Conservation (phyloP, 2,329 filamentous ascomycete species). For the Phialophora chinensis region DNA sequence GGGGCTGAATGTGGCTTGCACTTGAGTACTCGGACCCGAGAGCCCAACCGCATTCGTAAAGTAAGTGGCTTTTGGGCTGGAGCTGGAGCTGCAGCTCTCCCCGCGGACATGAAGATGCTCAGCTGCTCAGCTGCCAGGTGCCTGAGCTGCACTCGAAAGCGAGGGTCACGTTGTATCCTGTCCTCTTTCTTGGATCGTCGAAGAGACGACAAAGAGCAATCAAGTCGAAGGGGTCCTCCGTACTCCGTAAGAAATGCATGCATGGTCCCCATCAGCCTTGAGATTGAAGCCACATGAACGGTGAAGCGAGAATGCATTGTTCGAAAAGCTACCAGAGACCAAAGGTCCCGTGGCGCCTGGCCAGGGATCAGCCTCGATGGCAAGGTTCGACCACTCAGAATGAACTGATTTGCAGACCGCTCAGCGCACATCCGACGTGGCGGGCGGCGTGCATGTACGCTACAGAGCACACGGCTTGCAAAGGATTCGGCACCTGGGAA, state of each 20-base stretch:
- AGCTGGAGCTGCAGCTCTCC: not conserved
- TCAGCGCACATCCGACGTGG: not conserved
- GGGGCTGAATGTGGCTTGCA: constrained; percentile 5
- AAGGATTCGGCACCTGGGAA: not conserved
- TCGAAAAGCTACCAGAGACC: not conserved
- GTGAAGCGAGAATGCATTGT: not conserved
- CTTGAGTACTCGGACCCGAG: not conserved
- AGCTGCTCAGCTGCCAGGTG: not conserved
- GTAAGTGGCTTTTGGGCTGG: not conserved
- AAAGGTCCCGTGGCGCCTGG: not conserved
- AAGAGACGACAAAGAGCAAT: too few relatives aligned
- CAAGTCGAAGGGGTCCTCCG: too few relatives aligned
- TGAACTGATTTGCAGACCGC: constrained; percentile 2
- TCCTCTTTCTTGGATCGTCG: too few relatives aligned
- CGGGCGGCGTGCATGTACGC: not conserved
- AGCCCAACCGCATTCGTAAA: too few relatives aligned
- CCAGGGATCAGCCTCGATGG: not conserved
- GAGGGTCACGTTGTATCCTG: not conserved
- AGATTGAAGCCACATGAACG: not conserved
- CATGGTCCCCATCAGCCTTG: not conserved
- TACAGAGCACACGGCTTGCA: too few relatives aligned
- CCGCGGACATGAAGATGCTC: not conserved
- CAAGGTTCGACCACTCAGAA: not conserved
- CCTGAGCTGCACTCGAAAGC: not conserved
- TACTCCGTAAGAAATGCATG: not conserved